These are phyloP conservation scores for Alternaria viburni DNA, from an alignment of 2,329 filamentous ascomycete genomes.

Conservation along the genomic window DNA sequence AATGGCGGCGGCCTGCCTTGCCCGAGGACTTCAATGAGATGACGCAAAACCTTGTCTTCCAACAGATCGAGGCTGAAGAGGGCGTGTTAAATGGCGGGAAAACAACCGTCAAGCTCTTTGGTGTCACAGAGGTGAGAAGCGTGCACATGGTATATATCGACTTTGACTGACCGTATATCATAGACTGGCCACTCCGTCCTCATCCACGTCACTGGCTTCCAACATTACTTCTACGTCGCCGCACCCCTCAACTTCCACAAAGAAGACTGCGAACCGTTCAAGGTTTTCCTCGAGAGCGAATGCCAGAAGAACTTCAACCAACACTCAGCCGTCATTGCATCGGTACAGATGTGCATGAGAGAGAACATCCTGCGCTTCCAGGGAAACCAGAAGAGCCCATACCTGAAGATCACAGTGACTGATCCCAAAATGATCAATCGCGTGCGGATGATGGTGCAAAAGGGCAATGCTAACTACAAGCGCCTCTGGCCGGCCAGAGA, in stretches of 20 bases:
- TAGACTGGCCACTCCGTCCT: conserved; percentile 85
- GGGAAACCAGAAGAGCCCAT: conserved; percentile 89
- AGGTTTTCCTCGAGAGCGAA: conserved; percentile 78
- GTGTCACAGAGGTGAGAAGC: conserved; percentile 75
- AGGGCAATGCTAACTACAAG: conserved; percentile 83
- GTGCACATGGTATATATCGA: neutral
- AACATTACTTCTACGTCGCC: conserved; percentile 93
- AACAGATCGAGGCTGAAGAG: conserved; percentile 95
- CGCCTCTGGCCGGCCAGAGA: conserved; percentile 73
- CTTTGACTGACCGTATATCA: conserved; percentile 14
- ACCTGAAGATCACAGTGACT: conserved; percentile 89
- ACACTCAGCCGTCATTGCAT: conserved; percentile 75
- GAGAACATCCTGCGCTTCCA: conserved; percentile 96
- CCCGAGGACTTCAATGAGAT: conserved; percentile 64
- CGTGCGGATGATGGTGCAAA: conserved; percentile 77
- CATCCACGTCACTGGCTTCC: conserved; percentile 92
- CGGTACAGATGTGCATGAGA: conserved; percentile 79
- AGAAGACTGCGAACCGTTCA: conserved; percentile 79
- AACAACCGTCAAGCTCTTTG: conserved; percentile 87
- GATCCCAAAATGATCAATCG: conserved; percentile 84
- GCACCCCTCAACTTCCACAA: conserved; percentile 83
- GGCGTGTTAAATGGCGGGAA: conserved; percentile 78
- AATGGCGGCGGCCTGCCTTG: conserved; percentile 76
- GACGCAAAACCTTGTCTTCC: conserved; percentile 79
- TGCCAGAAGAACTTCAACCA: conserved; percentile 63